Evolutionary conservation across 2,329 filamentous ascomycete species (phyloP).

Genomic region (Dothideomycetes sp.): DNA sequence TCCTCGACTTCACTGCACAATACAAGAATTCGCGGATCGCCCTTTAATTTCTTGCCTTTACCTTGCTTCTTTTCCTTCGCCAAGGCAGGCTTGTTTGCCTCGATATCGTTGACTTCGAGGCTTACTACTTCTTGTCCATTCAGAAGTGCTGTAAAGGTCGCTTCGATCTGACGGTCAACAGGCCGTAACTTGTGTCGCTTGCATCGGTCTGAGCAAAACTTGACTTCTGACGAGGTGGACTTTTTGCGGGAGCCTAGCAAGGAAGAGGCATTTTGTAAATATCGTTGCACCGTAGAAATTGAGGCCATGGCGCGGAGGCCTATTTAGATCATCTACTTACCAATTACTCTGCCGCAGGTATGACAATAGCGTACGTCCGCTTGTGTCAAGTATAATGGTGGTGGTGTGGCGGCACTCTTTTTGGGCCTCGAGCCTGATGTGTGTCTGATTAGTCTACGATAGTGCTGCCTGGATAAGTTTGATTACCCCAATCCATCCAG

Average conservation of each 20-base stretch:
- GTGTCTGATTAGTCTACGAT: background rate
- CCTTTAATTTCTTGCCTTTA: slow-evolving; percentile 21
- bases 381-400: slow-evolving; percentile 42
- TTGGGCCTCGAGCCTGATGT: slow-evolving; percentile 27
- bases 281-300: background rate
- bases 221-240: slow-evolving; percentile 24
- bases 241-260: slow-evolving; percentile 16
- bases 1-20: slow-evolving; percentile 40
- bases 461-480: background rate
- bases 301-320: no score
- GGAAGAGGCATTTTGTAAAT: background rate
- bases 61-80: slow-evolving; percentile 3
- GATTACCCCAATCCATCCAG: slow-evolving; percentile 8
- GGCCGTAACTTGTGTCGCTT: slow-evolving; percentile 39
- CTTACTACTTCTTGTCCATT: slow-evolving; percentile 17
- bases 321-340: slow-evolving; percentile 18
- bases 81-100: background rate
- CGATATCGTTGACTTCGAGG: slow-evolving; percentile 1
- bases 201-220: slow-evolving; percentile 49
- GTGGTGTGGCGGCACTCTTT: slow-evolving; percentile 33
- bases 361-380: slow-evolving; percentile 45
- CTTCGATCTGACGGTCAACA: slow-evolving; percentile 42
- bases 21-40: slow-evolving; percentile 40
- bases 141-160: slow-evolving; percentile 32
- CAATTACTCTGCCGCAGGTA: slow-evolving; percentile 46